Base-by-base conservation (phyloP, 768 basidiomycete species). In the Rhodotorula diobovata region DNA sequence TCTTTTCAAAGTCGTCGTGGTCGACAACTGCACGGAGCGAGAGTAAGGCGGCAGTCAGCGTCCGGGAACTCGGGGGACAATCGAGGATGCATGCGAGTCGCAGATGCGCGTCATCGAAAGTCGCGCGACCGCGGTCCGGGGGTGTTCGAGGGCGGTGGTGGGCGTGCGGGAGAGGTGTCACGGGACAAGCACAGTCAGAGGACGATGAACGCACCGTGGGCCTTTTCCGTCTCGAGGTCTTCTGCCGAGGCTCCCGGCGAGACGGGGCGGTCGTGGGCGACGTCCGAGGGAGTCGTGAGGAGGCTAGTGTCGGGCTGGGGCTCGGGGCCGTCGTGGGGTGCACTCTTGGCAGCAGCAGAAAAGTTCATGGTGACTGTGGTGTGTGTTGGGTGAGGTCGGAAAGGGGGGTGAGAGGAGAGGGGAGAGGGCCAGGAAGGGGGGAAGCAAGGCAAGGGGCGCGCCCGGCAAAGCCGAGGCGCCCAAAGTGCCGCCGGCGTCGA, bases 141-240 rank as follows among this genome's bases (percentile, higher is more conserved):
- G 32, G 20, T 18, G 21, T 14, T 11, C 55, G 20, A 23, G 18
- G 55, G 46, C 63, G 15, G 30, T 14, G 48, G 32, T 30, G 15
- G 28, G 37, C 0, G 28, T 4, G 18, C 11, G 2, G 35, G 25
- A 28, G n/a, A 54, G 53, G 41, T n/a, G n/a, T n/a, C n/a, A n/a
- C n/a, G n/a, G n/a, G n/a, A n/a, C n/a, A n/a, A n/a, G n/a, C n/a
- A n/a, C n/a, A n/a, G n/a, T n/a, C n/a, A 37, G 10, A 45, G 28
- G 25, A 2, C 16, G 32, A 23, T 18, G 34, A 23, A 55, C 70
- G 39, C 35, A 67, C 70, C 62, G 50, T 58, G 55, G 1, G 59
- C 66, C 34, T 71, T 61, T n/a, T 71, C 70, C 28, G 56, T 61
- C 39, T 53, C 56, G n/a, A 41, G 35, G 18, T 37, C 64, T 12